Percentiles rank a stretch among this genome's conserved stretches.
Evolutionary conservation across 1,284 basidiomycete genomes (phyloP).

Genomic region (Moniliella sp.): DNA sequence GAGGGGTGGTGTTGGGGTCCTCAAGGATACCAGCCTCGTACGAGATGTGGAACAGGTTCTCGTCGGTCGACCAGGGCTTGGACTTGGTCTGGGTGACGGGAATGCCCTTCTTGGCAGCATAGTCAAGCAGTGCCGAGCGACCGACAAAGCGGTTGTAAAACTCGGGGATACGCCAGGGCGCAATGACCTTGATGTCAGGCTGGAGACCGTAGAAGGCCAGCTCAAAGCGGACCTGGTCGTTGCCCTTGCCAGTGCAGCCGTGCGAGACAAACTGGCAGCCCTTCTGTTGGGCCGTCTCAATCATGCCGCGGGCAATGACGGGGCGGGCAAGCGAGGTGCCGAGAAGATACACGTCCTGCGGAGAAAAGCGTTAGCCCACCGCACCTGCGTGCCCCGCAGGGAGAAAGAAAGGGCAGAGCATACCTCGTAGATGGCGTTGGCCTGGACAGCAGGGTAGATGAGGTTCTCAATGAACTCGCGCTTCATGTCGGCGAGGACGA

Average conservation of each 20-base stretch:
- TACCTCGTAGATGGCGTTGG: constrained; percentile 99
- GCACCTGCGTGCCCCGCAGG: neutral
- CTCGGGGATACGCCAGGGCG: constrained; percentile 86
- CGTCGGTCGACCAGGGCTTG: constrained; percentile 91
- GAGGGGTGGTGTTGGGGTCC: constrained; percentile 82
- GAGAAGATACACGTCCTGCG: constrained; percentile 90
- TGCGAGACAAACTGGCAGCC: constrained; percentile 57
- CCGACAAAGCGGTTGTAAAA: constrained; percentile 96
- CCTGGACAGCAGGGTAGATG: constrained; percentile 87
- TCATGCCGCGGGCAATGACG: constrained; percentile 97
- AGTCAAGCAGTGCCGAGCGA: constrained; percentile 71
- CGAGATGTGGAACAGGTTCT: constrained; percentile 98
- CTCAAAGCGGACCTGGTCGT: constrained; percentile 98
- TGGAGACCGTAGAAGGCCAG: constrained; percentile 96
- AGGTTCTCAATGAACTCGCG: constrained; percentile 87
- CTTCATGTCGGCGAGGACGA: constrained; percentile 79
- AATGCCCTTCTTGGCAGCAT: constrained; percentile 68
- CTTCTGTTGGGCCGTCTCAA: constrained; percentile 67
- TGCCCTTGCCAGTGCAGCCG: constrained; percentile 96
- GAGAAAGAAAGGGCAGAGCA: constrained; percentile 1
- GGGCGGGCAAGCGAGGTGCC: constrained; percentile 92
- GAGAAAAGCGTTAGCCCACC: constrained; percentile 34
- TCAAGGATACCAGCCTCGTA: constrained; percentile 98
- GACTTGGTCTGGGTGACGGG: constrained; percentile 83
- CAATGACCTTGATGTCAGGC: constrained; percentile 94